Percentiles rank a stretch among this genome's conserved stretches.
phyloP scores from a whole-genome alignment of 75 land plant genomes.

The Chamaecyparis obtusa region DNA sequence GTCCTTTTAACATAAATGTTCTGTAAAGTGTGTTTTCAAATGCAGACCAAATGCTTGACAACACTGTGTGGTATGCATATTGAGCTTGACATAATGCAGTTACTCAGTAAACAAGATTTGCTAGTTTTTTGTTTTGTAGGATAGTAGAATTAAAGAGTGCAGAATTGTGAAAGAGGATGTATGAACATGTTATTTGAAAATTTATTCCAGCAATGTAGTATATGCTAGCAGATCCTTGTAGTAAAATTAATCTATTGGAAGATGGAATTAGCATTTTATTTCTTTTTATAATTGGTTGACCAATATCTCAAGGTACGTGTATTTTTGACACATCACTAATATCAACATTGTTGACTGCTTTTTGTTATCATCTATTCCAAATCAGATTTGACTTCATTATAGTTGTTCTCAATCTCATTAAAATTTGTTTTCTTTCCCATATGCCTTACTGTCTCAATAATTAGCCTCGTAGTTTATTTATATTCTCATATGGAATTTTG shows the following conservation, averaged over 20 bases:
- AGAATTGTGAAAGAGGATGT: not conserved
- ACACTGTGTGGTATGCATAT: not conserved
- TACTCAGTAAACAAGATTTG: not conserved
- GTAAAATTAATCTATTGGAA: not conserved
- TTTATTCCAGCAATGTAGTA: not conserved
- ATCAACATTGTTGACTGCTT: too few relatives aligned
- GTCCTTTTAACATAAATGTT: not conserved
- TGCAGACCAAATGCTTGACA: not conserved
- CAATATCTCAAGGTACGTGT: too few relatives aligned
- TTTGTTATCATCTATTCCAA: too few relatives aligned
- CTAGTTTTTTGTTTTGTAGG: not conserved
- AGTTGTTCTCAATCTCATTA: too few relatives aligned
- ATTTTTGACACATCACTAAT: too few relatives aligned
- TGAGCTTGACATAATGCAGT: not conserved
- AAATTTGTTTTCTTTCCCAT: too few relatives aligned
- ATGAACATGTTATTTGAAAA: not conserved
- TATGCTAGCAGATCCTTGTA: not conserved
- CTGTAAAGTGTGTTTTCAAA: not conserved
- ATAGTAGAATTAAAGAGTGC: not conserved
- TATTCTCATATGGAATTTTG: too few relatives aligned
- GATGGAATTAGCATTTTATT: not conserved
- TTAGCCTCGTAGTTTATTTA: too few relatives aligned
- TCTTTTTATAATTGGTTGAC: too few relatives aligned
- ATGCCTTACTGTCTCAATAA: too few relatives aligned
- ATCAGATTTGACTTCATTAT: too few relatives aligned